Percentiles rank a stretch among this genome's conserved stretches.
Conservation (phyloP, 116 monocot species). For the Papilionanthe hybrid region DNA sequence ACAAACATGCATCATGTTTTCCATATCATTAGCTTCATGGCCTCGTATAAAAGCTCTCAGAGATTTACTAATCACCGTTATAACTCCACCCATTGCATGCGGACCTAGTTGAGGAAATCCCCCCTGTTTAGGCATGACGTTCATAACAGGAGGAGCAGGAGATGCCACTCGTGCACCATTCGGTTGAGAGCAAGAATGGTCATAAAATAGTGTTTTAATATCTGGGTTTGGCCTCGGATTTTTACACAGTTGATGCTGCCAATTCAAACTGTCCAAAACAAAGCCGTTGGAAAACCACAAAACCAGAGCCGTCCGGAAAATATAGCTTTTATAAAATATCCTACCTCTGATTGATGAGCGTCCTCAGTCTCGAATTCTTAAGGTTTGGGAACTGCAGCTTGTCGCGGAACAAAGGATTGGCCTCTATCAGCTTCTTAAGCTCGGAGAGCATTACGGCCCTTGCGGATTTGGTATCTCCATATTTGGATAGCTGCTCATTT, state of each 20-base stretch:
- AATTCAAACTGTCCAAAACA: slow-evolving; percentile 29
- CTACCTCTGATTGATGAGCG: slow-evolving; percentile 81
- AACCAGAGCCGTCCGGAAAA: neutral
- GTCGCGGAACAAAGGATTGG: slow-evolving; percentile 65
- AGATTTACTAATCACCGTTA: neutral
- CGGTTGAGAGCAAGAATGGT: slow-evolving; percentile 32
- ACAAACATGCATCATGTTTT: neutral
- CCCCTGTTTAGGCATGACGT: slow-evolving; percentile 16
- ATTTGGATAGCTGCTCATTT: slow-evolving; percentile 79
- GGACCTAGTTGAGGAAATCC: slow-evolving; percentile 28
- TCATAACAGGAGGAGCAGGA: slow-evolving; percentile 22
- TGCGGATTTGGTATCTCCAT: slow-evolving; percentile 71
- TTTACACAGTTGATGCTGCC: slow-evolving; percentile 48
- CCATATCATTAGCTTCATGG: neutral
- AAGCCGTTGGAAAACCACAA: slow-evolving; percentile 3
- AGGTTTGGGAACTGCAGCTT: slow-evolving; percentile 67
- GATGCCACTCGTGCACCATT: slow-evolving; percentile 26
- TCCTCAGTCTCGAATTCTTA: slow-evolving; percentile 56
- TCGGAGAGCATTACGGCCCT: slow-evolving; percentile 60
- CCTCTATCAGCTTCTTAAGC: slow-evolving; percentile 76
- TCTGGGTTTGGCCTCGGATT: slow-evolving; percentile 30
- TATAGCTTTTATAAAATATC: neutral
- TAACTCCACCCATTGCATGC: slow-evolving; percentile 21
- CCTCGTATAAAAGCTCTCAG: slow-evolving; percentile 7
- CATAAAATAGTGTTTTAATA: slow-evolving; percentile 35